Conservation (phyloP, 805 yeast genomes). For the Cyberlindnera xylosilytica region DNA sequence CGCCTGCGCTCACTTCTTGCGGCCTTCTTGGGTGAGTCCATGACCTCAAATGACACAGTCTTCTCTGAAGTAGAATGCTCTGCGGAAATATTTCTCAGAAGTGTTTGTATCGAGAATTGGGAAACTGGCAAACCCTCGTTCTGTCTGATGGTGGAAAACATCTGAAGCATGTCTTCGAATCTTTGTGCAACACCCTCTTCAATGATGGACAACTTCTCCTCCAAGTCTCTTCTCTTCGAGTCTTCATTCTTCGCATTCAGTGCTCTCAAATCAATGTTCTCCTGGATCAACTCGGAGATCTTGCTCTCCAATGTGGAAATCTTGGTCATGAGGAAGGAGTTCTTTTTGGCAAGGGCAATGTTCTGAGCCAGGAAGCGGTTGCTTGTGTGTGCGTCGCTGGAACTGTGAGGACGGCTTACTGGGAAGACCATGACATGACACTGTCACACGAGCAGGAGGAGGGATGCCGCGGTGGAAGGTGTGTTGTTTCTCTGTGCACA, state of each 20-base stretch:
- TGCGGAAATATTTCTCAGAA: slow-evolving; percentile 7
- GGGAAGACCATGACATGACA: slow-evolving; percentile 27
- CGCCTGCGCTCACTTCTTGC: slow-evolving; percentile 31
- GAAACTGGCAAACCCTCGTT: slow-evolving; percentile 36
- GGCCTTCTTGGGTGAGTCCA: slow-evolving; percentile 23
- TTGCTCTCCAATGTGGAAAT: slow-evolving; percentile 51
- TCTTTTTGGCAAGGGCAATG: slow-evolving; percentile 55
- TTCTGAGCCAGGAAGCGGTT: slow-evolving; percentile 37
- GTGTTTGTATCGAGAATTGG: slow-evolving; percentile 7
- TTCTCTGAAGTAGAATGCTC: slow-evolving; percentile 19
- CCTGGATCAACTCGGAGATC: slow-evolving; percentile 46
- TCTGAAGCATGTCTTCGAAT: slow-evolving; percentile 43
- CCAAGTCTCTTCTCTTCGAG: slow-evolving; percentile 33
- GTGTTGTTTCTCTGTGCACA: background rate
- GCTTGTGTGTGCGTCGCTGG: slow-evolving; percentile 16
- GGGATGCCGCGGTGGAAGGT: too few species aligned
- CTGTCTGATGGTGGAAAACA: slow-evolving; percentile 38
- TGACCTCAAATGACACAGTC: slow-evolving; percentile 26
- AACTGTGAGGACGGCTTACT: slow-evolving; percentile 12
- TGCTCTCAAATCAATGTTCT: slow-evolving; percentile 44
- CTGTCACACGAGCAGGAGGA: background rate
- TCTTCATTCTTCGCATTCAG: slow-evolving; percentile 30
- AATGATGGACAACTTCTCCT: slow-evolving; percentile 35
- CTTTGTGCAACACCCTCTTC: slow-evolving; percentile 41
- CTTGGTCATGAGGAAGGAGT: slow-evolving; percentile 48